Conservation (phyloP, 352 stramenopile species). For the Globisporangium takayamanum region DNA sequence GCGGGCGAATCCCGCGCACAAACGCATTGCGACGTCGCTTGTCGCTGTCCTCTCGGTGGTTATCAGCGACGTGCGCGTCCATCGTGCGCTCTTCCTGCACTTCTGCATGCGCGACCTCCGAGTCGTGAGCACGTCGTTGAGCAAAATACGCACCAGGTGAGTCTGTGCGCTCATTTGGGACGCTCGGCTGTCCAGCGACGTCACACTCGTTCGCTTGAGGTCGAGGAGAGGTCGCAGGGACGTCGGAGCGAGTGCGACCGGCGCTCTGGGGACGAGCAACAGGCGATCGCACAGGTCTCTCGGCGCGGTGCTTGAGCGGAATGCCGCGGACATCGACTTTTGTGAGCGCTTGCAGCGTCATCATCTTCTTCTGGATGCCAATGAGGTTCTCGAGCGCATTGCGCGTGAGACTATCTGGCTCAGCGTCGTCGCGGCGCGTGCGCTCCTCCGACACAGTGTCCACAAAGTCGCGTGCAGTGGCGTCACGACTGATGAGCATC, state of each 20-base stretch:
- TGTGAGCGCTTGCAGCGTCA: slow-evolving; percentile 6
- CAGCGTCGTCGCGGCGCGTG: slow-evolving; percentile 1
- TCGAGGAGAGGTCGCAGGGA: not conserved
- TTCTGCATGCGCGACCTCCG: too few relatives aligned
- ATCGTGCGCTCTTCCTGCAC: too few relatives aligned
- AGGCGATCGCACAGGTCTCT: not conserved
- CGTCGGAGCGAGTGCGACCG: not conserved
- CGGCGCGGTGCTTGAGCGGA: slow-evolving; percentile 7
- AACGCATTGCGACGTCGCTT: too few relatives aligned
- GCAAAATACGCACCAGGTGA: too few relatives aligned
- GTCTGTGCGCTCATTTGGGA: too few relatives aligned
- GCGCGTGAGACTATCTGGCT: slow-evolving; percentile 2
- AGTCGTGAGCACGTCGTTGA: too few relatives aligned
- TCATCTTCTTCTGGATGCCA: slow-evolving; percentile 13
- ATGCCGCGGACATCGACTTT: slow-evolving; percentile 11
- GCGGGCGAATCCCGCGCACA: too few relatives aligned
- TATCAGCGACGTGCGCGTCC: too few relatives aligned
- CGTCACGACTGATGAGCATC: slow-evolving; percentile 10
- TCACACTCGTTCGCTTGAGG: not conserved
- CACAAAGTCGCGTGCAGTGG: not conserved
- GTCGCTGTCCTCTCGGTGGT: too few relatives aligned
- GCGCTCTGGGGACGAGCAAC: slow-evolving; percentile 1
- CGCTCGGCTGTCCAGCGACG: too few relatives aligned
- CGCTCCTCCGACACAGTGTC: not conserved
- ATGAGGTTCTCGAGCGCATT: slow-evolving; percentile 12